Base-by-base conservation (phyloP, 2,329 filamentous ascomycete genomes). In the Zasmidium citrigriseum region DNA sequence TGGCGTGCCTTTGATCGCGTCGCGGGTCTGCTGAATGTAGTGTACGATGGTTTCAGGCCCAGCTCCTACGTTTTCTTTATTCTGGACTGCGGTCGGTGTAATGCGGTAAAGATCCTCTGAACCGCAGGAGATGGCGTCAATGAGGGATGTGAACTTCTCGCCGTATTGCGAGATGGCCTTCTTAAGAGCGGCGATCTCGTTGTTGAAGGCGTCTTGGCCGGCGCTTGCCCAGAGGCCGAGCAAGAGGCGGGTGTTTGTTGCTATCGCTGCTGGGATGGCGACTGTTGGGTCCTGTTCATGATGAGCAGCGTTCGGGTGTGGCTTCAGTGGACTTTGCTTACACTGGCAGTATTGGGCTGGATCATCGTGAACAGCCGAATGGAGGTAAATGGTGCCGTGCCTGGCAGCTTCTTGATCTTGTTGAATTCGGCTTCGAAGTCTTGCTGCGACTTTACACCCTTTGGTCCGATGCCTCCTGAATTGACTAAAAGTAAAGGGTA, bases 121-220 rank as follows among this genome's bases (percentile, higher is more conserved):
- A 62, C 92, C 92, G 54, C 96, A 86, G 0, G 90, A 93, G 76
- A 96, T 93, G 72, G 90, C 41, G 24, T 86, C 88, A 46, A 96
- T 86, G 21, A 89, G 56, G 44, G 60, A 54, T 11, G 64, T 82
- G 68, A 96, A 86, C 49, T 82, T 77, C 44, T 53, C 34, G 58
- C 90, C 91, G 73, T 91, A 92, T 69, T 85, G 79, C 48, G 75
- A 64, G 64, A 93, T 88, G 64, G 91, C 89, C 47, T 80, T 76
- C 73, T 84, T 83, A 47, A 96, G 82, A 12, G 91, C 91, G 1
- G 79, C 72, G 53, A 96, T 77, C 77, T 96, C 91, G 73, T 91
- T 90, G 71, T 82, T 76, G 73, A 96, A 87, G 25, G 73, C 74
- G 4, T 76, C 79, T 45, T 65, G 61, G 23, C 66, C 65, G 4